Percentiles rank a stretch among this genome's conserved stretches.
phyloP scores from a whole-genome alignment of 192 early-diverging fungal species.

The Chytriomyces sp. region DNA sequence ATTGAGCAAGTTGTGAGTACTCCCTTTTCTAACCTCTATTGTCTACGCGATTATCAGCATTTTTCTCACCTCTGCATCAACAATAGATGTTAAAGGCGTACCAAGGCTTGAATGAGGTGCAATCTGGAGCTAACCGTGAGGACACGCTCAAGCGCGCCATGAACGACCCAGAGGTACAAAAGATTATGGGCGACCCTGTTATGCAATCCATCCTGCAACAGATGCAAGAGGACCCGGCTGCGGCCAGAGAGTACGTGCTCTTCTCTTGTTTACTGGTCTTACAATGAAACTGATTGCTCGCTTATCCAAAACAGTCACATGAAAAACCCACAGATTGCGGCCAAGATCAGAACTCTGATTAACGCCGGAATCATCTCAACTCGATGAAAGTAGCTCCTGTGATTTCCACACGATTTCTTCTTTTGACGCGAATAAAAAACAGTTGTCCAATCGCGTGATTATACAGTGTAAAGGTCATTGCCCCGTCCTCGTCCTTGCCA shows the following conservation, averaged over 20 bases:
- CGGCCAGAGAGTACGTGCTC: slow-evolving; percentile 74
- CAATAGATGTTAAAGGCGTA: slow-evolving; percentile 75
- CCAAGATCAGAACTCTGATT: slow-evolving; percentile 91
- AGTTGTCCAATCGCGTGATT: no score
- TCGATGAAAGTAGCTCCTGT: slow-evolving; percentile 28
- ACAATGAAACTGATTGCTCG: not conserved
- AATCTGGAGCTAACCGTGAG: slow-evolving; percentile 66
- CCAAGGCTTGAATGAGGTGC: slow-evolving; percentile 65
- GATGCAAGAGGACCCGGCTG: slow-evolving; percentile 94
- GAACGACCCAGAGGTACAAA: slow-evolving; percentile 88
- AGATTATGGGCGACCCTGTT: slow-evolving; percentile 86
- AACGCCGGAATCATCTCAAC: slow-evolving; percentile 72
- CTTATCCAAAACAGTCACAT: slow-evolving; percentile 61
- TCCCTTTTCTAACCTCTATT: slow-evolving; percentile 45
- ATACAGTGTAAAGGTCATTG: no score
- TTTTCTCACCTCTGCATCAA: slow-evolving; percentile 28
- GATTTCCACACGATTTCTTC: not conserved
- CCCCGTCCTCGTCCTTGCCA: no score
- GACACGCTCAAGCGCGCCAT: slow-evolving; percentile 83
- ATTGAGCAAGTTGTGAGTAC: slow-evolving; percentile 60
- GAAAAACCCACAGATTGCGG: slow-evolving; percentile 90
- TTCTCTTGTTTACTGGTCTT: slow-evolving; percentile 8
- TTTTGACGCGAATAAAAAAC: not conserved
- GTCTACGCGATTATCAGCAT: slow-evolving; percentile 1
- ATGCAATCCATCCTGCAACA: slow-evolving; percentile 97